phyloP scores from a whole-genome alignment of 345 rosid genomes.

The Diplotaxis tenuifolia region DNA sequence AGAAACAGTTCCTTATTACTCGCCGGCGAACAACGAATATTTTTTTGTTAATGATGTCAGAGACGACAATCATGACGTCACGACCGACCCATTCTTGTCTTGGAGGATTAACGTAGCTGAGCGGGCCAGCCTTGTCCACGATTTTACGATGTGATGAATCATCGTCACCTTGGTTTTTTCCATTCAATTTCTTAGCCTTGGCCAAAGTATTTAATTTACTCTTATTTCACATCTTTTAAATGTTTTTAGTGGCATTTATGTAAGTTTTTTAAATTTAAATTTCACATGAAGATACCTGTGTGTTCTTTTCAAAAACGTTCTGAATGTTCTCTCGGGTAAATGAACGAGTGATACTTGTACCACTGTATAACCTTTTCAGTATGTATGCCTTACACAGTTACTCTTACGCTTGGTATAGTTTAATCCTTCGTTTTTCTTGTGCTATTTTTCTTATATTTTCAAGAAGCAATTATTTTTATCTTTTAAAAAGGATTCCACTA shows the following conservation, averaged over 20 bases:
- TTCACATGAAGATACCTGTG: conserved; percentile 10
- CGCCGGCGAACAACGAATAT: conserved; percentile 54
- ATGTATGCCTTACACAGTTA: conserved; percentile 12
- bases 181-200: conserved; percentile 16
- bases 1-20: conserved; percentile 49
- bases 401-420: conserved; percentile 4
- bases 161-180: conserved; percentile 2
- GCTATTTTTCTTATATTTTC: background rate
- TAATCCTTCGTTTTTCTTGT: background rate
- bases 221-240: background rate
- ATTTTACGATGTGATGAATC: conserved; percentile 62
- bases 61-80: conserved; percentile 52
- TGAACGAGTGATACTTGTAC: conserved; percentile 18
- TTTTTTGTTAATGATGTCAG: conserved; percentile 57
- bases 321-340: conserved; percentile 30
- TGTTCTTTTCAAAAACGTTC: conserved; percentile 16
- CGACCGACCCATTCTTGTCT: conserved; percentile 63
- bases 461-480: background rate
- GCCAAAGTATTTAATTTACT: conserved; percentile 16
- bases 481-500: background rate
- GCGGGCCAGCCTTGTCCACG: conserved; percentile 73
- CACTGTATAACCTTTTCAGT: conserved; percentile 21
- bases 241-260: background rate
- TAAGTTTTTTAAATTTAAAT: background rate
- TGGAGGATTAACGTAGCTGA: conserved; percentile 94